phyloP scores from a whole-genome alignment of 371 early-diverging fungal genomes.

The Syncephalastrum sp. region DNA sequence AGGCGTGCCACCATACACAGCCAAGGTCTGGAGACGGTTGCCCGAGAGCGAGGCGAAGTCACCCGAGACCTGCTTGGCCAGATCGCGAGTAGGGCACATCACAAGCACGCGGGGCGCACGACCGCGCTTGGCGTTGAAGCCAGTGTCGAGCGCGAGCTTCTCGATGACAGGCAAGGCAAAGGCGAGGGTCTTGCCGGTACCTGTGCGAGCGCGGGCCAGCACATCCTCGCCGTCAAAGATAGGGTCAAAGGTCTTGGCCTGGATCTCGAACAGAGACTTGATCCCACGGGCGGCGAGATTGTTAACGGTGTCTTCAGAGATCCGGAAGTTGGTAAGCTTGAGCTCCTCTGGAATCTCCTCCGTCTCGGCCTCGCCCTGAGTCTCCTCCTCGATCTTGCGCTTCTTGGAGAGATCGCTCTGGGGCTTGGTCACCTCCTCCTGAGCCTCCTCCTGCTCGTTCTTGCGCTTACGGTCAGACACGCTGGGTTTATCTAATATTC shows the following conservation, averaged over 20 bases:
- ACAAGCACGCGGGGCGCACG: conserved; percentile 85
- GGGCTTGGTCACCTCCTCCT: too few species aligned
- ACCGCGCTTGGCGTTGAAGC: conserved; percentile 49
- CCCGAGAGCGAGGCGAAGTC: conserved; percentile 71
- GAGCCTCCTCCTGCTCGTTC: too few species aligned
- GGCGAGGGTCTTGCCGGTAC: conserved; percentile 93
- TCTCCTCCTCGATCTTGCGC: conserved; percentile 27
- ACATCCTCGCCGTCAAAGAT: conserved; percentile 89
- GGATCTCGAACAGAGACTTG: conserved; percentile 87
- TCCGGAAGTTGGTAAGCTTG: conserved; percentile 59
- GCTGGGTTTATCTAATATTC: too few species aligned
- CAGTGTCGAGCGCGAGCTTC: conserved; percentile 58
- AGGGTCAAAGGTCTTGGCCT: conserved; percentile 82
- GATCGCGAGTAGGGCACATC: conserved; percentile 92
- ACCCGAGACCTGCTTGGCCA: conserved; percentile 88
- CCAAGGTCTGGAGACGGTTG: conserved; percentile 56
- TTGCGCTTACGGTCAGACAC: too few species aligned
- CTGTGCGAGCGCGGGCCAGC: conserved; percentile 95
- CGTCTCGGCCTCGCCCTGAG: conserved; percentile 15
- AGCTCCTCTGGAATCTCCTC: conserved; percentile 69
- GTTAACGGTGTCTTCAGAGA: conserved; percentile 60
- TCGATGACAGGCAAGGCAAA: conserved; percentile 90
- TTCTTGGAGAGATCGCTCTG: conserved; percentile 21
- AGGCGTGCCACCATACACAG: conserved; percentile 86
- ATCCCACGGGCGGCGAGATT: conserved; percentile 73